phyloP scores from a whole-genome alignment of 2,329 filamentous ascomycete species.

The Tolypocladium endophyticum region DNA sequence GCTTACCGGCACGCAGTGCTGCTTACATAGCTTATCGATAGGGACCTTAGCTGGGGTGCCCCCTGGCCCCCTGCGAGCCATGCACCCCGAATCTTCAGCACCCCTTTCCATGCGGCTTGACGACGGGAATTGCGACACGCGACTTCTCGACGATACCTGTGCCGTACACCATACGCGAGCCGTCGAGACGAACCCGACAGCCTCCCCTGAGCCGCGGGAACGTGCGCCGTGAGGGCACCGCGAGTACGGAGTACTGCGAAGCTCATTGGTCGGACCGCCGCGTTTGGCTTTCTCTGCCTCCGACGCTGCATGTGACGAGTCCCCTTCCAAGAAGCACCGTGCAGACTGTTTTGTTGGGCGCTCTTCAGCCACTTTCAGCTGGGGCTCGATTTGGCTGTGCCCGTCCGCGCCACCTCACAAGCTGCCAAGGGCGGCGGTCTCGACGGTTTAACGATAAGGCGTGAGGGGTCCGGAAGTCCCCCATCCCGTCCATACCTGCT shows the following conservation, averaged over 20 bases:
- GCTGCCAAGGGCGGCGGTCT: background rate
- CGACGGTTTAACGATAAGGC: background rate
- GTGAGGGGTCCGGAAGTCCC: background rate
- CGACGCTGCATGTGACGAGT: background rate
- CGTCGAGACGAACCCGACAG: background rate
- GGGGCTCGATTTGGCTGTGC: background rate
- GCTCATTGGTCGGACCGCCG: constrained; percentile 1
- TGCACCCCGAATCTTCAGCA: background rate
- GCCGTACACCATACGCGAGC: background rate
- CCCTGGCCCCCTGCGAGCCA: background rate
- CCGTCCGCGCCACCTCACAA: background rate
- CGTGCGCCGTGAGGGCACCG: background rate
- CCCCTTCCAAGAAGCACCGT: background rate
- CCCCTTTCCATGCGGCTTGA: background rate
- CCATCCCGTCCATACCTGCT: background rate
- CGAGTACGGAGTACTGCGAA: constrained; percentile 1
- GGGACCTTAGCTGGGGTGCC: background rate
- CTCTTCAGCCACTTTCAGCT: background rate
- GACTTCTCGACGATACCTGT: background rate
- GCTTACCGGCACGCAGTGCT: background rate
- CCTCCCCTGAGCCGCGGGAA: background rate
- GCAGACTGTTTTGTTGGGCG: background rate
- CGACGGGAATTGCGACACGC: background rate
- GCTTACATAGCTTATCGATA: background rate
- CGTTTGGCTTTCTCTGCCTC: background rate